Evolutionary conservation across 2,329 filamentous ascomycete species (phyloP), one percentile per base, ranked within the genome.

Genomic region (Paracoccidioides lutzii): DNA sequence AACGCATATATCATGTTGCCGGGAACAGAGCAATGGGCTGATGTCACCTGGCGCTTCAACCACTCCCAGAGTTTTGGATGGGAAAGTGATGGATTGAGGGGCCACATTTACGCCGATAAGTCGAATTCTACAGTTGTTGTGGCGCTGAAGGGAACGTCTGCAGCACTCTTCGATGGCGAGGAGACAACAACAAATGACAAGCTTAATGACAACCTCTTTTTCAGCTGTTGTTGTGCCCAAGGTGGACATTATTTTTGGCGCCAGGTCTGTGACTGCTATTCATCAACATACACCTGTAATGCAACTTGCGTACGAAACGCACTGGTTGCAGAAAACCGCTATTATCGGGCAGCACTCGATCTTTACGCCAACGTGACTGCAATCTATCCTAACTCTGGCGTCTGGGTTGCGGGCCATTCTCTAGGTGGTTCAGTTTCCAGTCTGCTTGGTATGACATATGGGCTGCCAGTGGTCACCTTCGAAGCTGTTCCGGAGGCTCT

Each of bases 181-280:
- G 91, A 90, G 53, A 97, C 93, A 1, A 97, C 91, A 0, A 95
- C 90, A 32, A 95, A 95, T 63, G 93, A 98, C 74, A 98, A 98
- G 74, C 77, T 90, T 65, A 98, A 97, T 69, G 93, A 98, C 72
- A 98, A 98, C 67, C 78, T 98, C 8, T 95, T 95, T 72, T 96
- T 96, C 74, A 95, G 90, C 67, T 98, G 93, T 73, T 98, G 93
- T 71, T 98, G 93, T 71, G 93, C 83, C 3, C 90, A 96, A 72
- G 90, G 94, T 64, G 90, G 90, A 0, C 88, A 90, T 60, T 90
- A 84, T 73, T 82, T 90, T 14, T 96, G 90, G 85, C 84, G 87
- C 58, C 86, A 94, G 67, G 90, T 95, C 55, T 98, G 93, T 71
- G 87, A 95, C 69, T 98, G 93, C 68, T 88, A 90, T 59, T 88